These are phyloP conservation scores for Nakaseomyces uthaithaninus DNA, from an alignment of 1,139 yeast species.

Conservation along the genomic window DNA sequence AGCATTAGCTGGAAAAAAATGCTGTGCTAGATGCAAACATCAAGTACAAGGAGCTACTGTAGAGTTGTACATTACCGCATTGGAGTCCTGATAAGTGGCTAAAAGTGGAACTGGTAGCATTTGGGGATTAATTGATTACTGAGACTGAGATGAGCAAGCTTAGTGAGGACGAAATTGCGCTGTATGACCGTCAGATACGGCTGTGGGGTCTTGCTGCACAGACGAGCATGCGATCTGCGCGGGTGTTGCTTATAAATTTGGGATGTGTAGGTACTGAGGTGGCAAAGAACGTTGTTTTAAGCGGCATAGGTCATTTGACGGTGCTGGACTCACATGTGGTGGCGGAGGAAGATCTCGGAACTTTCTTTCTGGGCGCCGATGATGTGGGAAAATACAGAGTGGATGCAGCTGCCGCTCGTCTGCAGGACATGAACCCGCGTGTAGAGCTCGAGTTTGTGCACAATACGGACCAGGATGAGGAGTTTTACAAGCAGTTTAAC, in stretches of 20 bases:
- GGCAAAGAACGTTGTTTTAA: slow-evolving; percentile 76
- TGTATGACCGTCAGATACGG: slow-evolving; percentile 91
- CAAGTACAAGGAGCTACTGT: no score
- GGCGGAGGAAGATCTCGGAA: slow-evolving; percentile 55
- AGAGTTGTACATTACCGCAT: no score
- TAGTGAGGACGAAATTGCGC: slow-evolving; percentile 68
- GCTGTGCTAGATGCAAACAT: no score
- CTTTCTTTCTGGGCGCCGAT: slow-evolving; percentile 61
- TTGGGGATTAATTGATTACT: no score
- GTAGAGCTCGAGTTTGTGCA: slow-evolving; percentile 46
- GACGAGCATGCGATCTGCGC: slow-evolving; percentile 64
- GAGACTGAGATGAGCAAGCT: slow-evolving; percentile 12
- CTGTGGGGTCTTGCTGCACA: slow-evolving; percentile 97
- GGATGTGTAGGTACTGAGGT: slow-evolving; percentile 74
- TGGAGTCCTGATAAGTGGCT: no score
- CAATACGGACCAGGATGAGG: slow-evolving; percentile 26
- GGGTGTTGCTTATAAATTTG: slow-evolving; percentile 56
- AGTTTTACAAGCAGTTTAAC: slow-evolving; percentile 54
- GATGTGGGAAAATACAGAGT: slow-evolving; percentile 49
- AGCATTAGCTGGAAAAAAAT: not conserved
- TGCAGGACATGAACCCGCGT: slow-evolving; percentile 69
- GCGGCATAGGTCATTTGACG: slow-evolving; percentile 77
- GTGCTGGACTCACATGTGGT: slow-evolving; percentile 55
- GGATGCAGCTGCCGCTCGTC: slow-evolving; percentile 47
- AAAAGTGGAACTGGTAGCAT: no score